Conservation (phyloP, 2,329 filamentous ascomycete genomes). For the Fusarium graminum region DNA sequence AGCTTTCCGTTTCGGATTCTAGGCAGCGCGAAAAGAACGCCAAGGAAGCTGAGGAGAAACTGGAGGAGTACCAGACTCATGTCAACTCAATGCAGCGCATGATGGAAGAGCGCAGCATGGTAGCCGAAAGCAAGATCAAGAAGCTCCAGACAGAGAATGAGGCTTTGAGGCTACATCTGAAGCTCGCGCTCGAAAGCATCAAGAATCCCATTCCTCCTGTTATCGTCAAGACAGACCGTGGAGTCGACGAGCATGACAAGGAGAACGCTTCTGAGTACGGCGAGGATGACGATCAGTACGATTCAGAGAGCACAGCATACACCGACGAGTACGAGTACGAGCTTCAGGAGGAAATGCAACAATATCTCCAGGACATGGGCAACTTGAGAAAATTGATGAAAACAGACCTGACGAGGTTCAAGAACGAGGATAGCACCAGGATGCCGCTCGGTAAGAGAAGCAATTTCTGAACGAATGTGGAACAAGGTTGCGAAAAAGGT, state of each 20-base stretch:
- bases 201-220: conserved; percentile 88
- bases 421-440: conserved; percentile 71
- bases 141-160: conserved; percentile 92
- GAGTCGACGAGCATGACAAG: conserved; percentile 54
- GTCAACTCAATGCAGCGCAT: conserved; percentile 91
- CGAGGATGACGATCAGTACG: conserved; percentile 71
- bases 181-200: conserved; percentile 85
- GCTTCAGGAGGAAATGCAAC: conserved; percentile 87
- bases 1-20: conserved; percentile 78
- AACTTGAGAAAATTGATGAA: conserved; percentile 74
- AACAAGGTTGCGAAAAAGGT: conserved; percentile 1
- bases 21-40: conserved; percentile 80
- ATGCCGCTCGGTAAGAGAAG: conserved; percentile 61
- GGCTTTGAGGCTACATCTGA: conserved; percentile 86
- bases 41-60: conserved; percentile 80
- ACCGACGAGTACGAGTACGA: conserved; percentile 67
- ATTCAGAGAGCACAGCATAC: conserved; percentile 61
- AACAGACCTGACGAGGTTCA: conserved; percentile 79
- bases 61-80: conserved; percentile 95
- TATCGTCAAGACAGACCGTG: conserved; percentile 53
- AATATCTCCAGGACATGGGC: conserved; percentile 83
- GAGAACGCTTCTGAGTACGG: conserved; percentile 64
- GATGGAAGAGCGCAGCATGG: conserved; percentile 93
- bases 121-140: conserved; percentile 93
- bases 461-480: conserved; percentile 53